Evolutionary conservation across 2,329 filamentous ascomycete genomes (phyloP).

Genomic region (Cladosporium sp.): DNA sequence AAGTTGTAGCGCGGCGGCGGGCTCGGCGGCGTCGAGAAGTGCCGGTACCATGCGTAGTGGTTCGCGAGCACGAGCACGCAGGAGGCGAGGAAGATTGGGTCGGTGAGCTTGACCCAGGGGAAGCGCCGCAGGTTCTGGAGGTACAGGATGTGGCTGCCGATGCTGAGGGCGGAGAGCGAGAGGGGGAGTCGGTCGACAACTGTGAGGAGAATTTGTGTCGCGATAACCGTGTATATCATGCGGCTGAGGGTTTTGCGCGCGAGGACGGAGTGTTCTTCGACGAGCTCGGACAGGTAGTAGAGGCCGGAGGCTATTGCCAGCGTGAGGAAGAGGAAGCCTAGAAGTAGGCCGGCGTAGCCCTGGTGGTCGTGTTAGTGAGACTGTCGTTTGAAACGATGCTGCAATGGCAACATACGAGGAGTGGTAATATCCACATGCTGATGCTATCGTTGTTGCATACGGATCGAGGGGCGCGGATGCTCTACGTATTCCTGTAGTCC

Average conservation of each 20-base stretch:
- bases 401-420: slow-evolving; percentile 46
- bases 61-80: slow-evolving; percentile 82
- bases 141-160: slow-evolving; percentile 79
- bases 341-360: slow-evolving; percentile 77
- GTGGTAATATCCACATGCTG: slow-evolving; percentile 90
- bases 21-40: slow-evolving; percentile 63
- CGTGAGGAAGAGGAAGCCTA: slow-evolving; percentile 91
- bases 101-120: slow-evolving; percentile 74
- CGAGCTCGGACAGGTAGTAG: slow-evolving; percentile 95
- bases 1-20: slow-evolving; percentile 46
- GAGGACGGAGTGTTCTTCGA: slow-evolving; percentile 93
- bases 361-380: slow-evolving; percentile 13
- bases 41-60: slow-evolving; percentile 92
- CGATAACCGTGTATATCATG: slow-evolving; percentile 78
- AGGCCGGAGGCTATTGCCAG: slow-evolving; percentile 95
- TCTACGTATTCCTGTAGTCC: too few relatives aligned
- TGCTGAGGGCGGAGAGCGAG: slow-evolving; percentile 64
- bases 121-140: slow-evolving; percentile 75
- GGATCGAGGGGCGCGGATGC: too few relatives aligned
- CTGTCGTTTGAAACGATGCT: not conserved
- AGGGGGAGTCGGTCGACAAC: slow-evolving; percentile 82
- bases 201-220: slow-evolving; percentile 65
- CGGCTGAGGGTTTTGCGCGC: slow-evolving; percentile 79
- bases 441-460: not conserved
- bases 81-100: slow-evolving; percentile 78